Percentiles rank a stretch among this genome's conserved stretches.
These are phyloP conservation scores for Pleomassaria siparia DNA, from an alignment of 2,329 filamentous ascomycete genomes.

Conservation along the genomic window DNA sequence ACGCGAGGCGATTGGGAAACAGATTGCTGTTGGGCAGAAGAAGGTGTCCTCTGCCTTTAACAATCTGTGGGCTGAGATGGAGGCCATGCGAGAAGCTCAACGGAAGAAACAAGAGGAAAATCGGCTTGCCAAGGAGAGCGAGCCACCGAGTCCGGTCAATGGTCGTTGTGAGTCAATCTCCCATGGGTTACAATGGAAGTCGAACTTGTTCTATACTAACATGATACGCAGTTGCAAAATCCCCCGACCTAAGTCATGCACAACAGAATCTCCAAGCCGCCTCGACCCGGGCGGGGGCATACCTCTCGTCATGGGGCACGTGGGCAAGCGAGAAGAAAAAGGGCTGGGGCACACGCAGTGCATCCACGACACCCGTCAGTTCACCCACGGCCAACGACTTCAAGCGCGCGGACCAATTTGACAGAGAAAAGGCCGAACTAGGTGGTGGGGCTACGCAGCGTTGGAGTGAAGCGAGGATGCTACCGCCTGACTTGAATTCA, in stretches of 20 bases:
- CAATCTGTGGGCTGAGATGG: conserved; percentile 87
- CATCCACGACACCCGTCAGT: conserved; percentile 21
- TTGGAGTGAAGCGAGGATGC: background rate
- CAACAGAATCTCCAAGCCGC: conserved; percentile 58
- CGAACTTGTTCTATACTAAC: background rate
- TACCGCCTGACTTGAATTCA: conserved; percentile 8
- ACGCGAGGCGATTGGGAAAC: conserved; percentile 82
- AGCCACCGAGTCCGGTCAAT: conserved; percentile 13
- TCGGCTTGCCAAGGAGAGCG: conserved; percentile 43
- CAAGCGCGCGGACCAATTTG: conserved; percentile 31
- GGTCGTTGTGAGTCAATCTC: conserved; percentile 26
- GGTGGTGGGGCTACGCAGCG: background rate
- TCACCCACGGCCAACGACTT: conserved; percentile 25
- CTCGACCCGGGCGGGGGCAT: conserved; percentile 60
- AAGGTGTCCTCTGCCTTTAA: conserved; percentile 87
- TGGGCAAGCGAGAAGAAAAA: conserved; percentile 74
- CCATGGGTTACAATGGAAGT: background rate
- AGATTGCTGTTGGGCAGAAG: conserved; percentile 82
- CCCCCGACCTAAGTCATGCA: conserved; percentile 55
- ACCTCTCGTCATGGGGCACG: conserved; percentile 63
- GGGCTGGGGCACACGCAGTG: conserved; percentile 25
- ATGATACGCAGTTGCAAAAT: conserved; percentile 23
- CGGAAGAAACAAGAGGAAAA: conserved; percentile 62
- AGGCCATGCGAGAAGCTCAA: conserved; percentile 74
- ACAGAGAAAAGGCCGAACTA: conserved; percentile 19